Base-by-base conservation (phyloP, 179 eudicot genomes). In the Drosera spatulata region DNA sequence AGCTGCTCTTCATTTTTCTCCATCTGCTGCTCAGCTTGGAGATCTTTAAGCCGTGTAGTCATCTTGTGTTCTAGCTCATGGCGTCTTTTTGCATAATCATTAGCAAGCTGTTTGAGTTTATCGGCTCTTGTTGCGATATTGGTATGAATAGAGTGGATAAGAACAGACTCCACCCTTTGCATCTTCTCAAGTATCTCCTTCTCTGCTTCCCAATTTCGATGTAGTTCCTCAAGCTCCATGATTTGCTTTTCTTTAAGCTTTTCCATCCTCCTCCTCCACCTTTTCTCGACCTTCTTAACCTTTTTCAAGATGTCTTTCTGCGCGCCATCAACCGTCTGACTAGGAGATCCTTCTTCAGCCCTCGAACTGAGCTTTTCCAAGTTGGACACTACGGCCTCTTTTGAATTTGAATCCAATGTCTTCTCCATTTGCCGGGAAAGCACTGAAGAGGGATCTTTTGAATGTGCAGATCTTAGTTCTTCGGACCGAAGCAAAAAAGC, bases 21-120 rank as follows among this genome's bases (percentile, higher is more conserved):
- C 63, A 60, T 66, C 63, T 65, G 61, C 9, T 85, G 87, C 69
- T 68, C 76, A 74, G 70, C 75, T 74, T 73, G 64, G 8, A 83
- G 71, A 14, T 71, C 80, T 67, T 81, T 68, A 46, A 73, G 82
- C 45, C 48, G 5, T 39, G 4, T 48, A 22, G 67, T 79, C 60
- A 73, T 81, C 55, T 77, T 63, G 57, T 46, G 56, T 41, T 76
- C 72, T 41, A 67, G 79, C 53, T 75, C 82, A 60, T 79, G 75
- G 62, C 70, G 55, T 58, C 78, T 78, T 77, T 71, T 73, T 11
- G 75, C 58, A 71, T 62, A 75, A 48, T 71, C 52, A 55, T 58
- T 56, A 61, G 72, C 82, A 48, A 78, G 45, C 44, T 45, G 42
- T 50, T 67, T 75, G 58, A 75, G 64, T 63, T 63, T 78, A 14